Percentiles rank a stretch among this genome's conserved stretches.
Evolutionary conservation across 2,329 filamentous ascomycete genomes (phyloP).

Genomic region (Curvularia sp.): DNA sequence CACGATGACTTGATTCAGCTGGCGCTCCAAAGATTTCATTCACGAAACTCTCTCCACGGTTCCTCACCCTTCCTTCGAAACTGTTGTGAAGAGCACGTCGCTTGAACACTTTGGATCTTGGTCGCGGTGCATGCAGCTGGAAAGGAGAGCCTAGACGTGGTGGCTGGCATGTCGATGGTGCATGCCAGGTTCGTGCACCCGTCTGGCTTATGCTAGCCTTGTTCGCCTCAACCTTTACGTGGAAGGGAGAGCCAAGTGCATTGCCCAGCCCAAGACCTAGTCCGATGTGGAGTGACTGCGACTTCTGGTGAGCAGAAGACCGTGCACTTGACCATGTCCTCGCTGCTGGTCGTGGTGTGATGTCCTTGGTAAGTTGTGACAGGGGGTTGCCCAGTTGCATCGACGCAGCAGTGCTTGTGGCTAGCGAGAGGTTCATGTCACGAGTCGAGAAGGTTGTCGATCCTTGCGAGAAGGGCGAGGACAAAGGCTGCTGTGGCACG

Average conservation of each 20-base stretch:
- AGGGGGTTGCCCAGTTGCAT: conserved; percentile 61
- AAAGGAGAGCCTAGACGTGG: conserved; percentile 60
- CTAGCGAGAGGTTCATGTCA: conserved; percentile 60
- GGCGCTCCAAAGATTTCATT: conserved; percentile 57
- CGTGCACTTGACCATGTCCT: conserved; percentile 55
- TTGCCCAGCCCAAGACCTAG: conserved; percentile 54
- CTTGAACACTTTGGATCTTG: conserved; percentile 63
- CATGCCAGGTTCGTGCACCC: conserved; percentile 47
- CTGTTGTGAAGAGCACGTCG: conserved; percentile 64
- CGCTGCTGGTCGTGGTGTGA: conserved; percentile 44
- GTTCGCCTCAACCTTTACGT: conserved; percentile 40
- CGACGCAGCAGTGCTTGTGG: conserved; percentile 59
- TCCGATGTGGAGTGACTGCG: conserved; percentile 58
- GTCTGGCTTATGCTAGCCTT: conserved; percentile 36
- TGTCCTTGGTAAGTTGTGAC: conserved; percentile 53
- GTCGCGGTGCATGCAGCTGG: conserved; percentile 60
- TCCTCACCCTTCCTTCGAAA: conserved; percentile 57
- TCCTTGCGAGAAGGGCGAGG: conserved; percentile 46
- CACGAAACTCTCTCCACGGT: conserved; percentile 51
- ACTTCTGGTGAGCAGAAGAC: conserved; percentile 61
- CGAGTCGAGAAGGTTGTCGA: conserved; percentile 54
- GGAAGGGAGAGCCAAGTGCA: conserved; percentile 56
- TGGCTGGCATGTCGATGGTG: conserved; percentile 34
- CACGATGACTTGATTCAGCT: conserved; percentile 61
- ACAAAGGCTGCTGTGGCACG: conserved; percentile 34